Percentiles rank a stretch among this genome's conserved stretches.
These are phyloP conservation scores for Chrysophaeum taylorii DNA, from an alignment of 352 stramenopile species.

Conservation along the genomic window DNA sequence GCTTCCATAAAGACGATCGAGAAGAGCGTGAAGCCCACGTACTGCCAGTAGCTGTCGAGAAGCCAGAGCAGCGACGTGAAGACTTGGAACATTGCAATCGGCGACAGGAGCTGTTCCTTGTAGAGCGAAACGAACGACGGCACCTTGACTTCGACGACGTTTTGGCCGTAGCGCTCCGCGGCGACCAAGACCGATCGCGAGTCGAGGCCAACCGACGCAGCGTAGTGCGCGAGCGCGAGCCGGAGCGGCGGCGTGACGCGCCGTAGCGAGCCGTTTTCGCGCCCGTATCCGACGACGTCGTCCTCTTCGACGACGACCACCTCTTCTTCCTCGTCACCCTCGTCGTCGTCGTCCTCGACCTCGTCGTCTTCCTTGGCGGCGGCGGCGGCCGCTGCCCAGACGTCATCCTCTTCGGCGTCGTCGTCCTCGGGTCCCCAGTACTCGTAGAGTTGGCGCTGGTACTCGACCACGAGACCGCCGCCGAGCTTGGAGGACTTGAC, in stretches of 20 bases:
- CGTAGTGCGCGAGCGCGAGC: neutral
- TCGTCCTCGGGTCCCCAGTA: slow-evolving; percentile 23
- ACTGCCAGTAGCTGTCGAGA: slow-evolving; percentile 96
- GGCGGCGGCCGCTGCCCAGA: neutral
- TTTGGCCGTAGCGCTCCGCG: slow-evolving; percentile 68
- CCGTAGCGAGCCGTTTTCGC: slow-evolving; percentile 22
- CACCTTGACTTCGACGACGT: slow-evolving; percentile 89
- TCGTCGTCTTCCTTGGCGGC: neutral
- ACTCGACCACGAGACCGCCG: slow-evolving; percentile 29
- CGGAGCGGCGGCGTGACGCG: slow-evolving; percentile 5
- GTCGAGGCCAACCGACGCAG: neutral
- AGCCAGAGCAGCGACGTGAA: slow-evolving; percentile 94
- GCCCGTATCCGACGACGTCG: slow-evolving; percentile 26
- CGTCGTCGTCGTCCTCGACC: neutral
- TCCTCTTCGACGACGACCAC: slow-evolving; percentile 24
- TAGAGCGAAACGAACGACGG: slow-evolving; percentile 92
- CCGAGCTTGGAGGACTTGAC: slow-evolving; percentile 14
- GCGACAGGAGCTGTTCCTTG: slow-evolving; percentile 90
- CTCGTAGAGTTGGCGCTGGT: slow-evolving; percentile 33
- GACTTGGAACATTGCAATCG: slow-evolving; percentile 93
- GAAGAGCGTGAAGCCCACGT: slow-evolving; percentile 89
- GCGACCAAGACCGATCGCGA: slow-evolving; percentile 23
- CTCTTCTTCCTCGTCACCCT: neutral
- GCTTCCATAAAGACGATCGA: slow-evolving; percentile 97
- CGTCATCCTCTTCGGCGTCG: slow-evolving; percentile 27